Evolutionary conservation across 2,329 filamentous ascomycete genomes (phyloP).

Genomic region (Zarea fungicola): DNA sequence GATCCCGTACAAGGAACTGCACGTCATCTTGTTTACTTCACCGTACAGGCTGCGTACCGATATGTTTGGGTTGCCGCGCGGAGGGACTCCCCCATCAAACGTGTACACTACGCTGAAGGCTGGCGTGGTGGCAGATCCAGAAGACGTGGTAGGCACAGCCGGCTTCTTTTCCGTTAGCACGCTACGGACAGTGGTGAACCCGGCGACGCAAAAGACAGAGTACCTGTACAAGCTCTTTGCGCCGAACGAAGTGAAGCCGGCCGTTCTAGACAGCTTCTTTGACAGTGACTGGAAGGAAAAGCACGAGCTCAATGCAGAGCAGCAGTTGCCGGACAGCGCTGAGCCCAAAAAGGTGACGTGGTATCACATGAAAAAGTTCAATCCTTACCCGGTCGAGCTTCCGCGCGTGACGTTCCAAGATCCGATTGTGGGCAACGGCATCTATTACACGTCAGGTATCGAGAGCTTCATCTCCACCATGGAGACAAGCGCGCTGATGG

Average conservation of each 20-base stretch:
- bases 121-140: conserved; percentile 46
- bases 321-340: conserved; percentile 28
- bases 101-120: conserved; percentile 77
- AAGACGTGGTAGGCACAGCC: conserved; percentile 62
- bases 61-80: conserved; percentile 64
- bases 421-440: conserved; percentile 57
- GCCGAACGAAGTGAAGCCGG: conserved; percentile 44
- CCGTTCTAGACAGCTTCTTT: conserved; percentile 49
- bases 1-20: conserved; percentile 79
- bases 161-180: conserved; percentile 85
- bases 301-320: conserved; percentile 30
- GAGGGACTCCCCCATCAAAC: conserved; percentile 59
- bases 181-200: conserved; percentile 59
- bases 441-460: conserved; percentile 72
- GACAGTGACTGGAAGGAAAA: conserved; percentile 41
- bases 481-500: conserved; percentile 93
- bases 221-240: conserved; percentile 64
- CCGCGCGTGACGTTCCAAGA: conserved; percentile 86
- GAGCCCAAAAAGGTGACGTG: conserved; percentile 53
- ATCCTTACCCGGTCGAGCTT: conserved; percentile 80
- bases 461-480: conserved; percentile 96
- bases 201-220: conserved; percentile 47
- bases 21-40: conserved; percentile 86
- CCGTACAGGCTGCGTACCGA: conserved; percentile 63
- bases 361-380: conserved; percentile 72